Percentiles rank a stretch among this genome's conserved stretches.
Evolutionary conservation across 495 filamentous ascomycete species (phyloP).

Genomic region (Penicillium coprophilum): DNA sequence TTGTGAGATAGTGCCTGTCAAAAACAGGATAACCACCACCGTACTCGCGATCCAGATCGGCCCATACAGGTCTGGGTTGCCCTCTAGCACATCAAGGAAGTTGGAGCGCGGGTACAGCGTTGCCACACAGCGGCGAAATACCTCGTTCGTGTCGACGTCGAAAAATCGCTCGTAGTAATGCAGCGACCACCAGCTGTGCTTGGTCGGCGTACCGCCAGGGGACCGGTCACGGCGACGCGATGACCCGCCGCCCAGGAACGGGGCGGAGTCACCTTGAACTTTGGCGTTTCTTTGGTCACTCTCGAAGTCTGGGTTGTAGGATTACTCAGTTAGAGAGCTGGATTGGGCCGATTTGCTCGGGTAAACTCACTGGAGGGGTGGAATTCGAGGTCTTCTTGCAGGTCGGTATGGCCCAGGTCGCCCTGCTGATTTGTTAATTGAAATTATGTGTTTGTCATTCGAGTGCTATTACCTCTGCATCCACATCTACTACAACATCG

Average conservation of each 20-base stretch:
- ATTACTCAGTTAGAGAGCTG: slow-evolving; percentile 2
- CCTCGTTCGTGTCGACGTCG: slow-evolving; percentile 90
- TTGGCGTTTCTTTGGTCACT: slow-evolving; percentile 55
- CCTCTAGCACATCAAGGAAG: slow-evolving; percentile 94
- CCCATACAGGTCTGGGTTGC: slow-evolving; percentile 94
- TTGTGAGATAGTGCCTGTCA: slow-evolving; percentile 90
- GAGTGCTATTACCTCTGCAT: slow-evolving; percentile 69
- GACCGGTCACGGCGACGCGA: slow-evolving; percentile 45
- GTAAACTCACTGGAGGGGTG: slow-evolving; percentile 74
- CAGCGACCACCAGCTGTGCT: slow-evolving; percentile 87
- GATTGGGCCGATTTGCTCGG: not conserved
- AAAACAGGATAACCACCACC: slow-evolving; percentile 90
- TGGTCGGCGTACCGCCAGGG: slow-evolving; percentile 55
- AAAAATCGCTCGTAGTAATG: slow-evolving; percentile 97
- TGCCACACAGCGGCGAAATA: slow-evolving; percentile 77
- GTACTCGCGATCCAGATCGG: slow-evolving; percentile 99
- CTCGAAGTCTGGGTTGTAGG: slow-evolving; percentile 49
- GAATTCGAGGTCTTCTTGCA: slow-evolving; percentile 98
- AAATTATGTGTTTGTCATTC: not conserved
- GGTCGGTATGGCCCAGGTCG: slow-evolving; percentile 95
- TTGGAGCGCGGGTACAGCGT: slow-evolving; percentile 85
- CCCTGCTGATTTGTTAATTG: slow-evolving; percentile 56
- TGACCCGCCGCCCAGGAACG: slow-evolving; percentile 60
- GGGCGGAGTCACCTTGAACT: slow-evolving; percentile 55
- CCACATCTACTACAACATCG: slow-evolving; percentile 96